These are phyloP conservation scores for Lophiostoma macrostomum DNA, from an alignment of 495 filamentous ascomycete species.

Conservation along the genomic window DNA sequence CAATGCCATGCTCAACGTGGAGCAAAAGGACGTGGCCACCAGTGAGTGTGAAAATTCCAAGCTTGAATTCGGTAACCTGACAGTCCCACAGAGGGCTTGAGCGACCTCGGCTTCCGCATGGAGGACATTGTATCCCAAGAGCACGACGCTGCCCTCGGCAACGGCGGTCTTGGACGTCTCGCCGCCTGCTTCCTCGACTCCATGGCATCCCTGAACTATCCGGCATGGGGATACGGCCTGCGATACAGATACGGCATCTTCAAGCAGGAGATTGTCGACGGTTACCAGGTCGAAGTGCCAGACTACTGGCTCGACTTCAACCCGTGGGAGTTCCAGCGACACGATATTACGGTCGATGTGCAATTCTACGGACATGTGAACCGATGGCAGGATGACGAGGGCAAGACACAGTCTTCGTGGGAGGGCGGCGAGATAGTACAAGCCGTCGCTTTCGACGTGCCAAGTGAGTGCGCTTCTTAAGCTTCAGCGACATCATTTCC, in stretches of 20 bases:
- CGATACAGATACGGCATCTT: constrained; percentile 98
- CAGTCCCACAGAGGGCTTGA: constrained; percentile 61
- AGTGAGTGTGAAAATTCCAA: constrained; percentile 45
- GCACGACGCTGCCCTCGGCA: constrained; percentile 93
- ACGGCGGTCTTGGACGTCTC: constrained; percentile 90
- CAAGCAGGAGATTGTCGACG: constrained; percentile 97
- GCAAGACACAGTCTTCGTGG: constrained; percentile 71
- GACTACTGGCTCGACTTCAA: constrained; percentile 99
- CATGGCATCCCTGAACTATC: constrained; percentile 87
- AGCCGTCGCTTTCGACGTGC: constrained; percentile 92
- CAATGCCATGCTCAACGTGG: constrained; percentile 97
- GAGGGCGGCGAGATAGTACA: constrained; percentile 90
- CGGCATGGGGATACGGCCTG: constrained; percentile 95
- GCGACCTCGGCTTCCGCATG: constrained; percentile 89
- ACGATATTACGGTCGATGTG: constrained; percentile 91
- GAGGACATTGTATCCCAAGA: constrained; percentile 95
- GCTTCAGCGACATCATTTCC: not conserved
- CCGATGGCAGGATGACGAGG: constrained; percentile 69
- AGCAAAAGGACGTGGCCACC: constrained; percentile 78
- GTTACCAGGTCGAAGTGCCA: constrained; percentile 94
- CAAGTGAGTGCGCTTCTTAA: constrained; percentile 45
- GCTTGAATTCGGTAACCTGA: not conserved
- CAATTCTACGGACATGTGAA: constrained; percentile 88
- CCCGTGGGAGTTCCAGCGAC: constrained; percentile 96
- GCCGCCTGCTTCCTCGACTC: constrained; percentile 97